Conservation (phyloP, 495 filamentous ascomycete genomes). For the Penicillium odoratum region DNA sequence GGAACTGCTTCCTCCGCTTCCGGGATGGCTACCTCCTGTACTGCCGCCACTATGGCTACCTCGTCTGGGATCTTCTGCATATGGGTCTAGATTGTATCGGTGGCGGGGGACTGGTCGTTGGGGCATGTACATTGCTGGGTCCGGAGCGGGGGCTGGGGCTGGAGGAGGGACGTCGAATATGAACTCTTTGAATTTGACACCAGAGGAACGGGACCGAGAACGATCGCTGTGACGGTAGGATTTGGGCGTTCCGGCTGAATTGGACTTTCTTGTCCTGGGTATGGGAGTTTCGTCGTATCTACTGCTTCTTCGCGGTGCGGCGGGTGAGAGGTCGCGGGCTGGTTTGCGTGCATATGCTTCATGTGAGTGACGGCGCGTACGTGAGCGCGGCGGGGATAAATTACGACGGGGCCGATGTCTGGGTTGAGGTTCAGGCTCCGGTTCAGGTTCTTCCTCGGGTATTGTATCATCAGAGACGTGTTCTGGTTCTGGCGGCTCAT, state of each 20-base stretch:
- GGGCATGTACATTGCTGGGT: conserved; percentile 27
- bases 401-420: conserved; percentile 24
- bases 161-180: conserved; percentile 25
- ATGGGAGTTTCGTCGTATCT: conserved; percentile 14
- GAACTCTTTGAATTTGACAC: conserved; percentile 33
- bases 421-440: conserved; percentile 13
- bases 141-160: conserved; percentile 25
- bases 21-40: conserved; percentile 21
- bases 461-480: conserved; percentile 28
- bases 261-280: conserved; percentile 17
- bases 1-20: conserved; percentile 28
- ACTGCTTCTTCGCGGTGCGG: conserved; percentile 19
- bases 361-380: conserved; percentile 45
- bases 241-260: conserved; percentile 19
- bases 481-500: conserved; percentile 16
- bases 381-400: conserved; percentile 29
- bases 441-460: conserved; percentile 8
- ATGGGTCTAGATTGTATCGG: conserved; percentile 18
- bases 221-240: conserved; percentile 26
- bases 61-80: conserved; percentile 19
- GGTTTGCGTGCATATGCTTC: conserved; percentile 42
- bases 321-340: conserved; percentile 33
- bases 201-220: conserved; percentile 25
- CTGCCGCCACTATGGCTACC: conserved; percentile 29
- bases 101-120: conserved; percentile 23